Conservation (phyloP, 257 asterid genomes). For the Schizonepeta tenuifolia region DNA sequence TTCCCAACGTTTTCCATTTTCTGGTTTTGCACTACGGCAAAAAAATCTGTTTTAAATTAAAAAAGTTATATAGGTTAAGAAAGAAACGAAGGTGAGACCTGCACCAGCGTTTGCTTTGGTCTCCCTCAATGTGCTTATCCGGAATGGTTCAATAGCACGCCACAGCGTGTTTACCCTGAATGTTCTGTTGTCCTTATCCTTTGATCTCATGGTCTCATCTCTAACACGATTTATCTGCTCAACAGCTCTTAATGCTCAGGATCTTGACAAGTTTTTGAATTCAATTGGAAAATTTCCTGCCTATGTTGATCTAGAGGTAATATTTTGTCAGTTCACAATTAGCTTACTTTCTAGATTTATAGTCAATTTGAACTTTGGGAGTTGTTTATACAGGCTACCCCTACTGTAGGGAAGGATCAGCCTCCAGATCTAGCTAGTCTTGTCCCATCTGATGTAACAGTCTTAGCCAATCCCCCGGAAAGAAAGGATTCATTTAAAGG, state of each 20-base stretch:
- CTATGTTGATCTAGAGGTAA: constrained; percentile 95
- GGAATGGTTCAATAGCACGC: neutral
- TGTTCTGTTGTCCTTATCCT: constrained; percentile 10
- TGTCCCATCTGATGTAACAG: constrained; percentile 74
- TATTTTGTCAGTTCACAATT: constrained; percentile 23
- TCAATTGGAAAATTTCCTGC: constrained; percentile 72
- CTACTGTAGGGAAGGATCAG: constrained; percentile 91
- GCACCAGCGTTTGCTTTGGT: neutral
- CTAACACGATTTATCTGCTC: constrained; percentile 26
- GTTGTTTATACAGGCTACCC: constrained; percentile 61
- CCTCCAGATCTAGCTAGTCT: constrained; percentile 92
- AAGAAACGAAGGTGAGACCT: neutral
- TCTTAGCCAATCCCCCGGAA: constrained; percentile 45
- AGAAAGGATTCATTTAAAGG: constrained; percentile 44
- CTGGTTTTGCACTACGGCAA: too few species aligned
- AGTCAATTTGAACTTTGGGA: constrained; percentile 19
- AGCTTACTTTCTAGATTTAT: neutral
- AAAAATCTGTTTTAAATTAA: too few species aligned
- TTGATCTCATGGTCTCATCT: constrained; percentile 25
- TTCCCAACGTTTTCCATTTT: too few species aligned
- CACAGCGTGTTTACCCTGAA: neutral
- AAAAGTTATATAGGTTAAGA: neutral
- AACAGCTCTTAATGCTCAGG: constrained; percentile 69
- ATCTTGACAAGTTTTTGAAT: constrained; percentile 79
- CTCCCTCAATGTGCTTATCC: constrained; percentile 19